A percentile compares a stretch with the other conserved stretches of the same genome.
Conservation (phyloP, 2,329 filamentous ascomycete species). For the Hansfordia pulvinata region DNA sequence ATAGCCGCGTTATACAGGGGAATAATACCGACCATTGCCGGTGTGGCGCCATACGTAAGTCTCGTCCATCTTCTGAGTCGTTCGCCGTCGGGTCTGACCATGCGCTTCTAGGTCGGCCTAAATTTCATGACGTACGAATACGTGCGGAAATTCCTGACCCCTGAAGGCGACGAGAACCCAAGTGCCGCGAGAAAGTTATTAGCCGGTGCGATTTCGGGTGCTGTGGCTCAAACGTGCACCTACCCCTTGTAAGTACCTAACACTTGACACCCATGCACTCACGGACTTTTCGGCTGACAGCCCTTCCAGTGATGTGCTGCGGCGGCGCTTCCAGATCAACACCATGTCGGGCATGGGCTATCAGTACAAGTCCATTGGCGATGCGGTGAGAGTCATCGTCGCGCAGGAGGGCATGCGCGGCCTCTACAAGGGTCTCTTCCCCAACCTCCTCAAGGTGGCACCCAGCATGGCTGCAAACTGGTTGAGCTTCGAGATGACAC, state of each 20-base stretch:
- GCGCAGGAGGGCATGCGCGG: slow-evolving; percentile 71
- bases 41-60: slow-evolving; percentile 82
- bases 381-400: slow-evolving; percentile 73
- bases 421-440: slow-evolving; percentile 90
- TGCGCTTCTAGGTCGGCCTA: slow-evolving; percentile 56
- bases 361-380: slow-evolving; percentile 75
- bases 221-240: slow-evolving; percentile 92
- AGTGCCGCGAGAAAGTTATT: slow-evolving; percentile 66
- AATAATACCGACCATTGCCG: slow-evolving; percentile 85
- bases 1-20: slow-evolving; percentile 79
- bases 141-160: slow-evolving; percentile 70
- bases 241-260: slow-evolving; percentile 76
- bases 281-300: slow-evolving; percentile 11
- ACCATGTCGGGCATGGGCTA: slow-evolving; percentile 99
- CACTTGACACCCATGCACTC: slow-evolving; percentile 1
- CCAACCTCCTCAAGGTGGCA: slow-evolving; percentile 91
- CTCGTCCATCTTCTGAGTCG: too few species aligned
- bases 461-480: slow-evolving; percentile 98
- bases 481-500: slow-evolving; percentile 90
- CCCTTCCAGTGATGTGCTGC: slow-evolving; percentile 62
- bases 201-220: slow-evolving; percentile 88
- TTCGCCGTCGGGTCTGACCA: too few species aligned
- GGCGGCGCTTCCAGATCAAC: slow-evolving; percentile 93
- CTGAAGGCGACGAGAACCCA: slow-evolving; percentile 77
- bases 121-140: slow-evolving; percentile 99